Percentiles rank a stretch among this genome's conserved stretches.
phyloP scores from a whole-genome alignment of 306 rosid genomes.

The Coriaria nepalensis region DNA sequence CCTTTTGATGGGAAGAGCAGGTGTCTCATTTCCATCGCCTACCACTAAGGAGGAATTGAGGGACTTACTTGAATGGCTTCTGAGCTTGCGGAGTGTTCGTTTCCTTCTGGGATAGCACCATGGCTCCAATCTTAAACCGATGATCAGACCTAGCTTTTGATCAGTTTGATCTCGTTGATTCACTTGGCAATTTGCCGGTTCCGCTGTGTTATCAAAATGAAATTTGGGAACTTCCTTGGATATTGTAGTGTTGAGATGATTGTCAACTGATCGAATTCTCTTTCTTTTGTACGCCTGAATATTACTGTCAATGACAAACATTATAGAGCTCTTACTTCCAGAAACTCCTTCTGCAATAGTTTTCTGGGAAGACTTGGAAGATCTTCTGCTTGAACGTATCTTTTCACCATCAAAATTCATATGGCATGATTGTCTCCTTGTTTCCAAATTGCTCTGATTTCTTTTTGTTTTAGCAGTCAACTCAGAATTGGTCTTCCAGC shows the following conservation, averaged over 20 bases:
- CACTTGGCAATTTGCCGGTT: conserved; percentile 18
- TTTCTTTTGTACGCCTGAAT: too few relatives aligned
- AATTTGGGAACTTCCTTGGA: too few relatives aligned
- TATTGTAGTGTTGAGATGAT: too few relatives aligned
- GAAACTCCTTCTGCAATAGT: conserved; percentile 3
- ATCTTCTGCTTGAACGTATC: conserved; percentile 13
- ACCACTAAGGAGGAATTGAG: conserved; percentile 10
- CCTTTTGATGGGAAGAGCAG: conserved; percentile 6
- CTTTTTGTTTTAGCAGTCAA: conserved; percentile 13
- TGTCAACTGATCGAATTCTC: neutral
- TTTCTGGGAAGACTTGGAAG: conserved; percentile 13
- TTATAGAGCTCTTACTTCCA: conserved; percentile 2
- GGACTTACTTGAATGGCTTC: conserved; percentile 17
- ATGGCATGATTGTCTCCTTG: conserved; percentile 13
- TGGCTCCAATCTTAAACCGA: conserved; percentile 17
- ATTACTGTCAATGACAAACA: neutral
- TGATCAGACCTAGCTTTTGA: conserved; percentile 18
- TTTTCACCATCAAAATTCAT: conserved; percentile 10
- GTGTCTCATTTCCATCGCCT: conserved; percentile 28
- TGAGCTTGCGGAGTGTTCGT: conserved; percentile 31
- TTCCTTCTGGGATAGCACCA: conserved; percentile 50
- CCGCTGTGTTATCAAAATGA: neutral
- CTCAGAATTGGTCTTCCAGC: conserved; percentile 21
- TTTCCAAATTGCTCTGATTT: conserved; percentile 17
- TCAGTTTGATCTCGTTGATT: conserved; percentile 17